Evolutionary conservation across 1,139 yeast genomes (phyloP).

Genomic region (Meyerozyma carpophila): DNA sequence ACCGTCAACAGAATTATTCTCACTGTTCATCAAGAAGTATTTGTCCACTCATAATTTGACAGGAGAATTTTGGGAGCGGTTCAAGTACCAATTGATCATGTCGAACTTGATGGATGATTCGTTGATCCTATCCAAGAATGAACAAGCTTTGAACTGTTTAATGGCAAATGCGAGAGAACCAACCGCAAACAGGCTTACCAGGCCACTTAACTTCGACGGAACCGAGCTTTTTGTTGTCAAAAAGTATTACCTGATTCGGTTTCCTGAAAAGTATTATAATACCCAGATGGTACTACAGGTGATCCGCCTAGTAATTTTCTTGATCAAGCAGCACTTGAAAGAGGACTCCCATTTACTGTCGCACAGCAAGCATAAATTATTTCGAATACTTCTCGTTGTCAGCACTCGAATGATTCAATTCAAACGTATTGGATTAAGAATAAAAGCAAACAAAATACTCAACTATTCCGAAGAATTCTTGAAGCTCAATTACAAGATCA

Average conservation of each 20-base stretch:
- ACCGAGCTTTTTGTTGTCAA: constrained; percentile 13
- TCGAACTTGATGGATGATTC: constrained; percentile 41
- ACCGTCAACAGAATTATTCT: not conserved
- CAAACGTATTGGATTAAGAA: constrained; percentile 18
- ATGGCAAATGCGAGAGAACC: constrained; percentile 14
- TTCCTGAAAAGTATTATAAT: constrained; percentile 5
- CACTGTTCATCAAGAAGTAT: constrained; percentile 1
- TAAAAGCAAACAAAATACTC: constrained; percentile 22
- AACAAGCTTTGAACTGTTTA: constrained; percentile 22
- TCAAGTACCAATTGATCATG: constrained; percentile 36
- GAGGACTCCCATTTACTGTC: constrained; percentile 3
- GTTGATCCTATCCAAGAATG: constrained; percentile 40
- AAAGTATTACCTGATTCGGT: constrained; percentile 11
- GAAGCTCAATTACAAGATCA: constrained; percentile 30
- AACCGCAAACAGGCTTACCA: constrained; percentile 3
- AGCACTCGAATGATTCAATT: constrained; percentile 27
- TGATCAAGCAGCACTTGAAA: constrained; percentile 8
- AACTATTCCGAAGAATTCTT: constrained; percentile 26
- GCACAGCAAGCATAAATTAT: constrained; percentile 15
- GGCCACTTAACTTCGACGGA: constrained; percentile 15
- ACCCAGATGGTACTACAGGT: constrained; percentile 5
- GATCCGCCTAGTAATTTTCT: constrained; percentile 8
- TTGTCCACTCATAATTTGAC: constrained; percentile 1
- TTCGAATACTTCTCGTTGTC: constrained; percentile 28
- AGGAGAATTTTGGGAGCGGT: constrained; percentile 34